Conservation (phyloP, 2,329 filamentous ascomycete genomes). For the Didymosphaeria variabile region DNA sequence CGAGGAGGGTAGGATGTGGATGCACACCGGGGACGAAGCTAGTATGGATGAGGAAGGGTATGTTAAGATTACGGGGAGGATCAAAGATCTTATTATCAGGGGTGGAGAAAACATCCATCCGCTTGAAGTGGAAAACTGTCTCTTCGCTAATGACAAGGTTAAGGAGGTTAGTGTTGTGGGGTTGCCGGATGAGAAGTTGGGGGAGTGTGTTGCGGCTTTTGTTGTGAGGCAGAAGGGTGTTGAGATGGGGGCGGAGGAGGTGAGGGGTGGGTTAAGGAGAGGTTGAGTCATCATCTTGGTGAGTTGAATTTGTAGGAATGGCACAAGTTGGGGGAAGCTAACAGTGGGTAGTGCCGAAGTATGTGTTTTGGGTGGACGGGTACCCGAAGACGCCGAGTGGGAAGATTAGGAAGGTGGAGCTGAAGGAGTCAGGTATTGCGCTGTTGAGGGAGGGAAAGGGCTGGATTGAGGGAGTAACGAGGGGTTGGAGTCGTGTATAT, state of each 20-base stretch:
- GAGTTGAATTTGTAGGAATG: conserved; percentile 39
- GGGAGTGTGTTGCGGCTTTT: conserved; percentile 88
- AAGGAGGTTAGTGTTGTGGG: conserved; percentile 85
- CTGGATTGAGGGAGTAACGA: conserved; percentile 9
- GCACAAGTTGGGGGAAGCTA: not conserved
- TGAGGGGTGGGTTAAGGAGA: conserved; percentile 77
- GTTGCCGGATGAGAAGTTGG: conserved; percentile 80
- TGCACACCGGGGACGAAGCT: conserved; percentile 92
- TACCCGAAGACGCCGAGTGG: conserved; percentile 96
- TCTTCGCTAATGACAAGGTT: conserved; percentile 76
- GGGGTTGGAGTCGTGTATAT: not conserved
- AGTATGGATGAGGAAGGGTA: conserved; percentile 84
- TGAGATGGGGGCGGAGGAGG: conserved; percentile 60
- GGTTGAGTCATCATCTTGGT: conserved; percentile 76
- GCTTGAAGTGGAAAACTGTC: conserved; percentile 87
- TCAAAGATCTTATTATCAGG: conserved; percentile 95
- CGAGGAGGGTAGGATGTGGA: conserved; percentile 73
- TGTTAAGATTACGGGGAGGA: conserved; percentile 85
- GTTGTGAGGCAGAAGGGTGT: conserved; percentile 63
- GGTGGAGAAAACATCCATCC: conserved; percentile 97
- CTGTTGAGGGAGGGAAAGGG: conserved; percentile 34
- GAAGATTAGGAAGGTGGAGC: conserved; percentile 94
- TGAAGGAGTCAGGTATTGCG: conserved; percentile 70
- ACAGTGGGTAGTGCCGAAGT: conserved; percentile 72
- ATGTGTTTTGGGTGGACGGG: conserved; percentile 86